Evolutionary conservation across 176 grass and related monocot genomes (phyloP).

Genomic region (Phragmites australis): DNA sequence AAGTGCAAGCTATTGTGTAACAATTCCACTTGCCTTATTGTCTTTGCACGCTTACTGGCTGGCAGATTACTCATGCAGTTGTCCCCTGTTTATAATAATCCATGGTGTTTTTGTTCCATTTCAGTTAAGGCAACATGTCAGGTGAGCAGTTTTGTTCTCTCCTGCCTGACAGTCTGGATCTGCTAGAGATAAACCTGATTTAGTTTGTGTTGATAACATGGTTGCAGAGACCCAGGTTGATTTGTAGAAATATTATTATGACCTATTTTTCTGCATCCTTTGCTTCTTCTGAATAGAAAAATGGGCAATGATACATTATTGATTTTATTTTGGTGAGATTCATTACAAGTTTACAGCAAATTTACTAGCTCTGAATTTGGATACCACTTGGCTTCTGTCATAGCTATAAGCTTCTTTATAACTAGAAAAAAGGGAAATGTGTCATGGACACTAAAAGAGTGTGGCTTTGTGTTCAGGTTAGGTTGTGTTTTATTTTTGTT

Average conservation of each 20-base stretch:
- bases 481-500: no score
- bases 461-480: no score
- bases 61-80: neutral
- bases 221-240: neutral
- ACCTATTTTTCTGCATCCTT: neutral
- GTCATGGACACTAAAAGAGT: no score
- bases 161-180: constrained; percentile 18
- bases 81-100: neutral
- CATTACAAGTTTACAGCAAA: neutral
- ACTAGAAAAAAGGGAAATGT: no score
- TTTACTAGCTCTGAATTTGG: no score
- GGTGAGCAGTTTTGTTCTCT: constrained; percentile 5
- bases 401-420: neutral
- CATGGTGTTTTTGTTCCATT: neutral
- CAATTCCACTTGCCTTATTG: neutral
- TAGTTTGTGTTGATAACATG: neutral
- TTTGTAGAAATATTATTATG: neutral
- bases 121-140: neutral
- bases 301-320: no score
- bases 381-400: neutral
- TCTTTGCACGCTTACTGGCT: neutral
- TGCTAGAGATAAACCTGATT: neutral
- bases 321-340: neutral
- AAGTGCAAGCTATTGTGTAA: neutral
- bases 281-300: neutral